These are phyloP conservation scores for Neocatenulostroma microsporum DNA, from an alignment of 2,329 filamentous ascomycete species.

Conservation along the genomic window DNA sequence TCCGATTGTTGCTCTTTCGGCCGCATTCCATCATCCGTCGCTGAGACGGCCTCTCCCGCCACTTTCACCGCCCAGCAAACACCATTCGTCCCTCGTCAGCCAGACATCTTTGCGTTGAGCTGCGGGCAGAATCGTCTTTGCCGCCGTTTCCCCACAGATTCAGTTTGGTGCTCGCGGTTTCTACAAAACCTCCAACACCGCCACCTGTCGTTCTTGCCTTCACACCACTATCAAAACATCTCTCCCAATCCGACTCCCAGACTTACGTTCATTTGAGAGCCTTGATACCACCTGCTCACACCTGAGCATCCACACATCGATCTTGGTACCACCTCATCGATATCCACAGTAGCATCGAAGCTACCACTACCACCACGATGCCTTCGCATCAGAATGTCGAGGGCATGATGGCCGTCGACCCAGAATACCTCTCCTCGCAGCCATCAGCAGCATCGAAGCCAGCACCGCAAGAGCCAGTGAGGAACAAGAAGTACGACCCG, in stretches of 20 bases:
- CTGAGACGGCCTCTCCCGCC: neutral
- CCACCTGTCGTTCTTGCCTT: neutral
- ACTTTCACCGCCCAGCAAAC: neutral
- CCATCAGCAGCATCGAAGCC: constrained; percentile 42
- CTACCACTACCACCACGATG: constrained; percentile 33
- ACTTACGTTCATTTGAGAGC: constrained; percentile 4
- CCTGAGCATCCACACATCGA: constrained; percentile 2
- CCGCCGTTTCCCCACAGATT: neutral
- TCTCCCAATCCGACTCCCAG: neutral
- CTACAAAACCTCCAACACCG: neutral
- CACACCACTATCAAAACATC: neutral
- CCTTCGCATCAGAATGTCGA: constrained; percentile 45
- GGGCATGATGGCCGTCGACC: constrained; percentile 43
- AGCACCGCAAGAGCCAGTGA: constrained; percentile 41
- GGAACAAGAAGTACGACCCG: constrained; percentile 47
- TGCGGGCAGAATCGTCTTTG: neutral
- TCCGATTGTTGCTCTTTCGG: neutral
- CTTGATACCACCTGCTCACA: constrained; percentile 2
- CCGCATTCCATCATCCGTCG: too few species aligned
- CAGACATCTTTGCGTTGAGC: neutral
- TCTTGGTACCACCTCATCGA: neutral
- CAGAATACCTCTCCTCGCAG: constrained; percentile 39
- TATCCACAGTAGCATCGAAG: constrained; percentile 1
- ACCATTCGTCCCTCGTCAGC: too few species aligned
- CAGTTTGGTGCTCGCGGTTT: neutral